Evolutionary conservation across 2,329 filamentous ascomycete genomes (phyloP).

Genomic region (Acrocalymma vagum): DNA sequence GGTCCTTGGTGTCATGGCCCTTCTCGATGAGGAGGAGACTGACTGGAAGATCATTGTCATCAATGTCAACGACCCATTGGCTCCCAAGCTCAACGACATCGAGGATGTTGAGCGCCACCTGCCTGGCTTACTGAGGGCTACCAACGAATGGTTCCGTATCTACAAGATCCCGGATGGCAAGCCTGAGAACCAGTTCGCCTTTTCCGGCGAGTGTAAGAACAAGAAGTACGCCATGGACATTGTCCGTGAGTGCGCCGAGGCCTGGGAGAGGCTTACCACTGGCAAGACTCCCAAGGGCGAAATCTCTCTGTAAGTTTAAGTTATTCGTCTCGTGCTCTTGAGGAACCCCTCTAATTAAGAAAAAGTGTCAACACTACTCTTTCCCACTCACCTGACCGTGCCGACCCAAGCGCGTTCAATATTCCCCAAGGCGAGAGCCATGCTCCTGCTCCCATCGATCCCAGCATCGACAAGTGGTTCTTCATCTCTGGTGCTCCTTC

Average conservation of each 20-base stretch:
- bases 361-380: slow-evolving; percentile 83
- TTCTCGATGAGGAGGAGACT: slow-evolving; percentile 99
- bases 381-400: slow-evolving; percentile 75
- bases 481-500: slow-evolving; percentile 96
- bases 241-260: slow-evolving; percentile 93
- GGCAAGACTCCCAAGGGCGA: slow-evolving; percentile 84
- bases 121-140: slow-evolving; percentile 93
- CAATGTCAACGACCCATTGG: slow-evolving; percentile 96
- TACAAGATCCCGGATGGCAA: slow-evolving; percentile 99
- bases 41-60: slow-evolving; percentile 99
- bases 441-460: slow-evolving; percentile 86
- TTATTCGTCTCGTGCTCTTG: slow-evolving; percentile 36
- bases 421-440: slow-evolving; percentile 84
- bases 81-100: slow-evolving; percentile 95
- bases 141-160: slow-evolving; percentile 99
- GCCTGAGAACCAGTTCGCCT: slow-evolving; percentile 99
- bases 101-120: slow-evolving; percentile 99
- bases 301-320: slow-evolving; percentile 78
- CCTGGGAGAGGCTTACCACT: slow-evolving; percentile 94
- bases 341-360: slow-evolving; percentile 21
- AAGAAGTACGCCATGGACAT: slow-evolving; percentile 98
- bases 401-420: slow-evolving; percentile 74
- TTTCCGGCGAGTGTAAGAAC: slow-evolving; percentile 99
- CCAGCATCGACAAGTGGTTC: slow-evolving; percentile 99
- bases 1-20: slow-evolving; percentile 98